Evolutionary conservation across 2,329 filamentous ascomycete genomes (phyloP).

Genomic region (Apiospora phragmitis): DNA sequence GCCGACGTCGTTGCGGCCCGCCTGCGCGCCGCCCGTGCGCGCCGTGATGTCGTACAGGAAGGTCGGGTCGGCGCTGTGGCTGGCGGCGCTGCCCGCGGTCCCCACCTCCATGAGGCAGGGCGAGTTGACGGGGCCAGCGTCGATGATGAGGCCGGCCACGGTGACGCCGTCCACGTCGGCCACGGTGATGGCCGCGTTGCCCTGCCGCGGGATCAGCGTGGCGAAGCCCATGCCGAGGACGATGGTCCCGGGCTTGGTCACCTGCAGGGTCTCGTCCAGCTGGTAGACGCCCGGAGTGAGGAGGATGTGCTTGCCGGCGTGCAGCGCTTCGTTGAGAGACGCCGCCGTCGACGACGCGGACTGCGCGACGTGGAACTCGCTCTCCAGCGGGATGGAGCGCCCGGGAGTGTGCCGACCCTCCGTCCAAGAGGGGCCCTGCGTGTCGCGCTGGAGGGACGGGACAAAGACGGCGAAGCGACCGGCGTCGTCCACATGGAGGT

Average conservation of each 20-base stretch:
- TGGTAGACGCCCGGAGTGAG: slow-evolving; percentile 33
- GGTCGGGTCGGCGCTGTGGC: slow-evolving; percentile 29
- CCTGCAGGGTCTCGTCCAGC: slow-evolving; percentile 27
- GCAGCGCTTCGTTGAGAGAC: slow-evolving; percentile 29
- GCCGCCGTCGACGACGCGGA: slow-evolving; percentile 23
- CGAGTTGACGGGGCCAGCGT: slow-evolving; percentile 28
- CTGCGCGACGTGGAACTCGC: slow-evolving; percentile 28
- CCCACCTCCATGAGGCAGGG: slow-evolving; percentile 31
- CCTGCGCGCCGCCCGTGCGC: slow-evolving; percentile 28
- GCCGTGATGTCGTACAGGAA: slow-evolving; percentile 34
- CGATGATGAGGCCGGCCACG: slow-evolving; percentile 33
- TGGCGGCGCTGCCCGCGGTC: slow-evolving; percentile 19
- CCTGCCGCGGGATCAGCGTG: slow-evolving; percentile 29
- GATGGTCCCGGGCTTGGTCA: slow-evolving; percentile 27
- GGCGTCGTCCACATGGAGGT: slow-evolving; percentile 24
- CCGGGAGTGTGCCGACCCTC: slow-evolving; percentile 25
- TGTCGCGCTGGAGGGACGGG: slow-evolving; percentile 28
- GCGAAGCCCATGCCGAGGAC: slow-evolving; percentile 32
- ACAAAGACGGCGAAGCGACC: slow-evolving; percentile 31
- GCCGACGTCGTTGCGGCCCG: slow-evolving; percentile 28
- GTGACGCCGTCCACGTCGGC: slow-evolving; percentile 33
- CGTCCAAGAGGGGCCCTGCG: slow-evolving; percentile 30
- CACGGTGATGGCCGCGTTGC: slow-evolving; percentile 26
- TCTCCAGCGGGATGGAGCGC: slow-evolving; percentile 27
- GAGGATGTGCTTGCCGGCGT: slow-evolving; percentile 30